Evolutionary conservation across 768 basidiomycete genomes (phyloP), one percentile per base, ranked within the genome.

Genomic region (Trametes gibbosa): DNA sequence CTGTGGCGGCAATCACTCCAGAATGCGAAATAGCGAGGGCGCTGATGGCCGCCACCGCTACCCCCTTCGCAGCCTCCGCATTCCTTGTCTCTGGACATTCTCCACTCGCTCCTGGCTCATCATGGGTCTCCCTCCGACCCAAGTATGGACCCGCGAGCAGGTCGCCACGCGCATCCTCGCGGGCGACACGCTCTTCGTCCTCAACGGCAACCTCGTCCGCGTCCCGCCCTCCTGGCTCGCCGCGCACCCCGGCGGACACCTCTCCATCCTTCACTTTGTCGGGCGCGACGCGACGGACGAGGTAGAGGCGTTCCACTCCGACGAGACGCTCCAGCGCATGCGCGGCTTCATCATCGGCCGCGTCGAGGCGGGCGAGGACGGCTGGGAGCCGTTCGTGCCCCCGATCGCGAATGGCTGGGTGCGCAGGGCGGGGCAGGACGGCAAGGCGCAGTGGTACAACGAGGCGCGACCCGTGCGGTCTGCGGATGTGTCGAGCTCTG

Each of bases 221-320:
- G 83, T 93, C 14, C 84, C 92, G 6, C 73, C 77, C 12, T 71
- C 77, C 14, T 98, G 95, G 95, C 84, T 95, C n/a, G 74, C 81
- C 4, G 77, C 82, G 4, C 96, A 98, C 70, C 97, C 97, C 0
- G 97, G 97, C 42, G 95, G 96, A 39, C 72, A 83, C 4, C 86
- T 98, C 49, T 82, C 94, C 14, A 84, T 99, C 57, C 84, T 96
- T 24, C 97, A 99, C 74, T 98, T 95, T 67, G 86, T 98, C 41
- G 97, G 96, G 3, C 82, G 96, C 55, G 95, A 99, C 70, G 95
- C 96, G 0, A 84, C 92, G 0, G 90, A 96, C 75, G 97, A 99
- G 72, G 90, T 98, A 34, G 84, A 92, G 62, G 96, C 94, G 21
- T 98, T 90, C 75, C 97, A 99, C 70, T 77, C 79, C 7, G 79